These are phyloP conservation scores for Ganoderma meredithae DNA, from an alignment of 1,284 basidiomycete species.

Conservation along the genomic window DNA sequence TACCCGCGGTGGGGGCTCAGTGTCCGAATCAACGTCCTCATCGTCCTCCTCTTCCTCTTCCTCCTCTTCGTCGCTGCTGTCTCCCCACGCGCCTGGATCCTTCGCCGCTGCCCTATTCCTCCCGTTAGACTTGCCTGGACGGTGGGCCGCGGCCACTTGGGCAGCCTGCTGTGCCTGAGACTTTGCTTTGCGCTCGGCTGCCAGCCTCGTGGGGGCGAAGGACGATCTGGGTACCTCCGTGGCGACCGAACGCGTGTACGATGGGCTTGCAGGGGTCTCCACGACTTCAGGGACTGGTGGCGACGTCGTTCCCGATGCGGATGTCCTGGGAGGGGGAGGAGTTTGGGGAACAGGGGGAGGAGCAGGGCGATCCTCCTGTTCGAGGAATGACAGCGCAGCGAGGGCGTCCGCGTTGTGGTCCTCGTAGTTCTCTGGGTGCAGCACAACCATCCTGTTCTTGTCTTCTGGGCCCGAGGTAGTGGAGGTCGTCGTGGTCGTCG, in stretches of 20 bases:
- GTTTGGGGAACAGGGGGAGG: slow-evolving; percentile 29
- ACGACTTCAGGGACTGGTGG: slow-evolving; percentile 39
- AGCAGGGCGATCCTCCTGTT: slow-evolving; percentile 53
- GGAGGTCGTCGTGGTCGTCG: slow-evolving; percentile 30
- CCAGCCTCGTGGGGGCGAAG: slow-evolving; percentile 84
- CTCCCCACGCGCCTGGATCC: slow-evolving; percentile 67
- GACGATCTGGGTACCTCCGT: slow-evolving; percentile 65
- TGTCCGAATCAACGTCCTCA: slow-evolving; percentile 74
- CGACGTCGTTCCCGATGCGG: slow-evolving; percentile 24
- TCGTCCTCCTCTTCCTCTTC: slow-evolving; percentile 74
- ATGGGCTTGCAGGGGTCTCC: slow-evolving; percentile 40
- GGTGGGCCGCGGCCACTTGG: slow-evolving; percentile 73
- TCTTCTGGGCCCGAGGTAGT: slow-evolving; percentile 31
- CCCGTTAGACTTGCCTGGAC: slow-evolving; percentile 75
- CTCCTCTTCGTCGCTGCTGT: slow-evolving; percentile 82
- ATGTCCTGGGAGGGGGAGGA: slow-evolving; percentile 33
- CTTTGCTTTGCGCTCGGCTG: slow-evolving; percentile 83
- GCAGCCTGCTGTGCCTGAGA: slow-evolving; percentile 83
- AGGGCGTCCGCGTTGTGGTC: slow-evolving; percentile 73
- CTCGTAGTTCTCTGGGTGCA: slow-evolving; percentile 39
- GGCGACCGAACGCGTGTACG: slow-evolving; percentile 33
- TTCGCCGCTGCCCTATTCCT: slow-evolving; percentile 56
- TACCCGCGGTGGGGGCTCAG: slow-evolving; percentile 48
- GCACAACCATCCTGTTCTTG: slow-evolving; percentile 23
- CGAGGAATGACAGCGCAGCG: slow-evolving; percentile 79